Conservation (phyloP, 78 protist genomes). For the Andalucia godoyi region DNA sequence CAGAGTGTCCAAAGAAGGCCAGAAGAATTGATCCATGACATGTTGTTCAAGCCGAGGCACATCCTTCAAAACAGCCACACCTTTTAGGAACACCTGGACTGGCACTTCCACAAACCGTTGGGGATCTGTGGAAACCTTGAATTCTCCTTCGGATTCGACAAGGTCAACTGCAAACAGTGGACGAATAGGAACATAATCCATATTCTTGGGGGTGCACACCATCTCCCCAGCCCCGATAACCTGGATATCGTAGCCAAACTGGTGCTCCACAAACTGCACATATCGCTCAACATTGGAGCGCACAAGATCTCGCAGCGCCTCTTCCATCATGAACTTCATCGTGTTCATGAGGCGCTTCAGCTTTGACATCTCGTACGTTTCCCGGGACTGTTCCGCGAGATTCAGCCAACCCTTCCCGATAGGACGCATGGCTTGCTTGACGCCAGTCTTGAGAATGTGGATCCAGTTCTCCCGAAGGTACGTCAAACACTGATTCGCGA, state of each 20-base stretch:
- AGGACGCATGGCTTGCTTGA: constrained; percentile 4
- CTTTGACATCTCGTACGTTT: constrained; percentile 57
- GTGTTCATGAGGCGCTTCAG: constrained; percentile 34
- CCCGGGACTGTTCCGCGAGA: constrained; percentile 29
- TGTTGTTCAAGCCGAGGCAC: constrained; percentile 49
- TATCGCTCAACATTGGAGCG: constrained; percentile 14
- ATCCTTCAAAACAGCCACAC: neutral
- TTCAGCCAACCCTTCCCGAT: constrained; percentile 81
- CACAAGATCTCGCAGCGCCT: constrained; percentile 43
- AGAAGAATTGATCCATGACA: constrained; percentile 44
- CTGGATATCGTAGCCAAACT: neutral
- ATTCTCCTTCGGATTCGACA: constrained; percentile 3
- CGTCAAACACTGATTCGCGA: neutral
- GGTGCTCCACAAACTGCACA: constrained; percentile 8
- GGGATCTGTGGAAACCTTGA: neutral
- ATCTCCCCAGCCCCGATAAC: too few species aligned
- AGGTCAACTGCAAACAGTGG: constrained; percentile 50
- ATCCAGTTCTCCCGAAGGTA: constrained; percentile 14
- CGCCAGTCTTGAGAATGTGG: neutral
- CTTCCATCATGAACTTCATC: constrained; percentile 58
- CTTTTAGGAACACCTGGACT: constrained; percentile 18
- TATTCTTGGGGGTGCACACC: too few species aligned
- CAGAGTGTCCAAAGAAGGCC: constrained; percentile 32
- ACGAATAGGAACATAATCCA: too few species aligned
- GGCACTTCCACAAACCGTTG: neutral